Base-by-base conservation (phyloP, 83 land plant species). In the Thuja plicata region DNA sequence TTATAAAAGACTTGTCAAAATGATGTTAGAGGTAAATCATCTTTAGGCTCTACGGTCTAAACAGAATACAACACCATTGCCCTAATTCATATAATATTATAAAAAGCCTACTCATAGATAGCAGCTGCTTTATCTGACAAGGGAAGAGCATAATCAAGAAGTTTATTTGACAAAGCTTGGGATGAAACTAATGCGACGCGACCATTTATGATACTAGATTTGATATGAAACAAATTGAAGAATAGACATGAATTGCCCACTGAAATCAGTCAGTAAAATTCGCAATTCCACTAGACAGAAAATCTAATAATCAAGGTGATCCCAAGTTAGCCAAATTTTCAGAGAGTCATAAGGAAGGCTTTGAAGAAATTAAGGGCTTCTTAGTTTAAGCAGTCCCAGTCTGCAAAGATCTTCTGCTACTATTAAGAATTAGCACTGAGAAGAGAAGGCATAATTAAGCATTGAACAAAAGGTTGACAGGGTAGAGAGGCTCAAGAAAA, bases 201-300 rank as follows among this genome's bases (percentile, higher is more conserved):
- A 50, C 52, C 52, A 50, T 50, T 50, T 50, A 50, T 50, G 52
- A 50, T 10, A 50, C 52, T 50, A 9, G 9, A 50, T 1, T 50
- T 50, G 52, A 50, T 50, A 50, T 50, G 52, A 50, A 50, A 8
- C 52, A 50, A 8, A 50, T 8, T 10, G 12, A 8, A 50, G 12
- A 50, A 50, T 21, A 17, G 70, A 19, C 70, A 60, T 19, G 70
- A 60, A 21, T 19, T 60, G 70, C 27, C 70, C 5, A 17, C n/a
- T 60, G 70, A 60, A 19, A 60, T n/a, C 70, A 60, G 24, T 60
- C 46, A 45, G 30, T 40, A 82, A 43, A 21, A 17, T 27, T 37
- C 45, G 84, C 40, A 8, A 92, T 89, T 3, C 89, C 94, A 8
- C 89, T 92, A 48, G 90, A 91, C 17, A 87, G 94, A 62, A 93